Evolutionary conservation across 2,329 filamentous ascomycete genomes (phyloP), one percentile per base, ranked within the genome.

Genomic region (Daldinia sp.): DNA sequence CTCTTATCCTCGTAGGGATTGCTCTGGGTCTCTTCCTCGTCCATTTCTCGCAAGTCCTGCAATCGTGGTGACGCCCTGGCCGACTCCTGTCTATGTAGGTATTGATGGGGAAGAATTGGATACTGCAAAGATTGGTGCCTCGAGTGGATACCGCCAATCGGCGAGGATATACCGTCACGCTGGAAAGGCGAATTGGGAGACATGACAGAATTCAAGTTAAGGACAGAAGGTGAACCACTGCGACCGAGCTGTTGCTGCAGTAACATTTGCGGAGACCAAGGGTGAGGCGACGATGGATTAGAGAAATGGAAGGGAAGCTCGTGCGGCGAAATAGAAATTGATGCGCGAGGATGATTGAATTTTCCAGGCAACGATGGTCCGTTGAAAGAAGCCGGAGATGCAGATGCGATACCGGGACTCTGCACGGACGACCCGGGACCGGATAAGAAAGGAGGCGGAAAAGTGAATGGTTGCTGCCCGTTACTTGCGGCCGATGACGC

Each of bases 401-500:
- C 84, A 39, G 90, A 88, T 30, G 84, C 82, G 21, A 90, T 77
- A 15, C 82, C 85, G 11, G 89, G 88, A 68, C 86, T 90, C 74
- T 90, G 79, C 52, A 87, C 80, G 52, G 90, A 83, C 68, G 86
- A 77, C 52, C 85, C 80, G 71, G 86, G 75, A 68, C 86, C 84
- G 34, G 87, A 83, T 3, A 87, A 83, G 75, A 94, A 89, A 32
- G 82, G 79, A 17, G 77, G 74, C 0, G 82, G 84, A 70, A 89
- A 88, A 67, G 82, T 82, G 73, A 85, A 85, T 59, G 86, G 80
- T 45, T 83, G 79, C 69, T 81, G 77, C 30, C 82, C 77, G 45
- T 87, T 90, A 78, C 92, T 94, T 29, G 86, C 87, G 10, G 89
- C 90, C 27, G 93, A 96, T 0, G 88, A 89, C 0, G 92, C 88